Percentiles rank a stretch among this genome's conserved stretches.
These are phyloP conservation scores for Botrytis pseudocinerea DNA, from an alignment of 2,329 filamentous ascomycete genomes.

Conservation along the genomic window DNA sequence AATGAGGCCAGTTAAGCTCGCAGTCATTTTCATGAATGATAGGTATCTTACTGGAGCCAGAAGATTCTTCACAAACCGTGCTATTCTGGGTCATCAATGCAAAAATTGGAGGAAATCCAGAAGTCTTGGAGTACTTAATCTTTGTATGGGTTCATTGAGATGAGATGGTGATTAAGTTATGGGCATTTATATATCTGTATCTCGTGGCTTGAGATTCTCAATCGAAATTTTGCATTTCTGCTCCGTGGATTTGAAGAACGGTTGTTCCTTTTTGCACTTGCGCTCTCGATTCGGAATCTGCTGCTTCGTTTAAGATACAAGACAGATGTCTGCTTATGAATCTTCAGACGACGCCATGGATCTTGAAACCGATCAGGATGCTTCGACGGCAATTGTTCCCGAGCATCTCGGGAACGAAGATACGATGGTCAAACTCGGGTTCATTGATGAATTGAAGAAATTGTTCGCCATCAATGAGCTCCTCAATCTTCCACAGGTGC, in stretches of 20 bases:
- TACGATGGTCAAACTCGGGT: constrained; percentile 20
- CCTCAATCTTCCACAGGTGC: constrained; percentile 30
- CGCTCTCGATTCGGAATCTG: neutral
- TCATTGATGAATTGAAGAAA: constrained; percentile 30
- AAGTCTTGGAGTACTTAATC: neutral
- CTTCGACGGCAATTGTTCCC: neutral
- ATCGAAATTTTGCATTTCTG: no score
- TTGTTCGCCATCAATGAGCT: constrained; percentile 24
- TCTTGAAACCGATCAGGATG: neutral
- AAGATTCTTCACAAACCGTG: neutral
- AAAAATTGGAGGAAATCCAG: neutral
- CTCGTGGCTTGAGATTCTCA: neutral
- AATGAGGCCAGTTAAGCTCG: neutral
- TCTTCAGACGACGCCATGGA: neutral
- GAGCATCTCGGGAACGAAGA: constrained; percentile 7
- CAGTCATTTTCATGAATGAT: neutral
- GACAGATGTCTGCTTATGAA: neutral
- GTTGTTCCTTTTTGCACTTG: neutral
- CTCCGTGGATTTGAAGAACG: no score
- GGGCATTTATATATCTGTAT: neutral
- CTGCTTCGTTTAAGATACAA: neutral
- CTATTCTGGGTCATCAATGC: no score
- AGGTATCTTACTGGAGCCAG: neutral
- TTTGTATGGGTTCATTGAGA: neutral
- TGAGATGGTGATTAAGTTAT: neutral